phyloP scores from a whole-genome alignment of 2,329 filamentous ascomycete genomes.

The Fusarium brachygibbosum region DNA sequence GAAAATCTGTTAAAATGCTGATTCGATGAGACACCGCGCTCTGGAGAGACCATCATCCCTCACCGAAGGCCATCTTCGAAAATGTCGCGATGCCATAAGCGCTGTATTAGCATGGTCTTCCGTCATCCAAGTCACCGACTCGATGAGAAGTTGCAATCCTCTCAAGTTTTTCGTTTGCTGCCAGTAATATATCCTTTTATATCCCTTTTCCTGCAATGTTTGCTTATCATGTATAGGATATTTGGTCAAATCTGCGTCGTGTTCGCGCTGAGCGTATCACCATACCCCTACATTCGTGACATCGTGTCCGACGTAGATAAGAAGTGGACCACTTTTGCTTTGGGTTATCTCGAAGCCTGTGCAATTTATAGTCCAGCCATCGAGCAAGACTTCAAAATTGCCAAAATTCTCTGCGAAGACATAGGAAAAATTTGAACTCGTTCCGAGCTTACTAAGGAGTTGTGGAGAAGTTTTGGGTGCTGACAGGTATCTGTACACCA shows the following conservation, averaged over 20 bases:
- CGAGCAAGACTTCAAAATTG: constrained; percentile 36
- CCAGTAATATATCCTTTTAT: constrained; percentile 3
- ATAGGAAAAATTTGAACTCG: constrained; percentile 19
- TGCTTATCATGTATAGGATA: background rate
- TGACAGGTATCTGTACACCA: background rate
- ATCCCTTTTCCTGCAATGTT: rapidly evolving
- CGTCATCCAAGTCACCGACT: constrained; percentile 22
- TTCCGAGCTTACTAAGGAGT: background rate
- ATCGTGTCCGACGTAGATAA: constrained; percentile 18
- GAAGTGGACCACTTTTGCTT: constrained; percentile 27
- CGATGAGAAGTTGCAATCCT: constrained; percentile 37
- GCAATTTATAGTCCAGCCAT: constrained; percentile 21
- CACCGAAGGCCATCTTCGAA: constrained; percentile 30
- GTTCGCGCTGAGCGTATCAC: constrained; percentile 32
- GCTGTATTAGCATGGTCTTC: constrained; percentile 27
- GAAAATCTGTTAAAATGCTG: background rate
- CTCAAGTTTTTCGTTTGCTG: constrained; percentile 36
- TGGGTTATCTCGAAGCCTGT: constrained; percentile 11
- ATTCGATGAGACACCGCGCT: constrained; percentile 13
- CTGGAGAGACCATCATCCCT: constrained; percentile 25
- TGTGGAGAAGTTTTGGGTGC: background rate
- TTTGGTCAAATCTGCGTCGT: constrained; percentile 38
- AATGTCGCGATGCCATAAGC: constrained; percentile 30
- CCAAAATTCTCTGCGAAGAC: constrained; percentile 28
- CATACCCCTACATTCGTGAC: constrained; percentile 28